A percentile compares a stretch with the other conserved stretches of the same genome.
Conservation (phyloP, 306 rosid species). For the Sesbania bispinosa region DNA sequence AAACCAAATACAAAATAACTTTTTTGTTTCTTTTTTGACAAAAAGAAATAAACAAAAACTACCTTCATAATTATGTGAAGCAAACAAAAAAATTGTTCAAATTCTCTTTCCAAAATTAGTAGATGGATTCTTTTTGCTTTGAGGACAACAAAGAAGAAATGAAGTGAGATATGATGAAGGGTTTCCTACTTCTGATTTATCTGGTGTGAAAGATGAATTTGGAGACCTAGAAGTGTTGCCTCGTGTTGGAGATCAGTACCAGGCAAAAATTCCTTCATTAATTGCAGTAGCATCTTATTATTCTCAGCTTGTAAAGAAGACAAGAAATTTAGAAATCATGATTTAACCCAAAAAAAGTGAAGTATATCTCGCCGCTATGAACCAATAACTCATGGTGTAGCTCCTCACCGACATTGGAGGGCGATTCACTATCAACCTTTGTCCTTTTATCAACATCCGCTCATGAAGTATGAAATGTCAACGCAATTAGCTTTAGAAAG, state of each 20-base stretch:
- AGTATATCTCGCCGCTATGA: no score
- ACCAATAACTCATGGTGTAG: no score
- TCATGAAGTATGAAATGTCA: no score
- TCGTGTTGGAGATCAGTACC: constrained; percentile 54
- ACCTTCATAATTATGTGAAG: constrained; percentile 12
- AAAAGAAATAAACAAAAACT: not conserved
- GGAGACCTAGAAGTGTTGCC: constrained; percentile 37
- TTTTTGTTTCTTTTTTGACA: not conserved
- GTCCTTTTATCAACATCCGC: no score
- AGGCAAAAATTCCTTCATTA: constrained; percentile 49
- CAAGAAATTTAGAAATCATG: constrained; percentile 22
- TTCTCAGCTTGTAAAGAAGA: constrained; percentile 25
- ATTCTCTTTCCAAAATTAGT: constrained; percentile 14
- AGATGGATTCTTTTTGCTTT: constrained; percentile 33
- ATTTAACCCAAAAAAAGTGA: no score
- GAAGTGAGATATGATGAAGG: constrained; percentile 23
- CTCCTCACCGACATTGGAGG: no score
- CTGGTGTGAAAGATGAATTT: constrained; percentile 18
- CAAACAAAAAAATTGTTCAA: constrained; percentile 19
- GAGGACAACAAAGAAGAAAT: constrained; percentile 20
- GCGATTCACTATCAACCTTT: no score
- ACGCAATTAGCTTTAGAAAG: no score
- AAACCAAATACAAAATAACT: constrained; percentile 17
- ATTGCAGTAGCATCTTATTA: not conserved
- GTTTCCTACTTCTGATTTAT: not conserved